Evolutionary conservation across 306 rosid genomes (phyloP).

Genomic region (Abrus precatorius): DNA sequence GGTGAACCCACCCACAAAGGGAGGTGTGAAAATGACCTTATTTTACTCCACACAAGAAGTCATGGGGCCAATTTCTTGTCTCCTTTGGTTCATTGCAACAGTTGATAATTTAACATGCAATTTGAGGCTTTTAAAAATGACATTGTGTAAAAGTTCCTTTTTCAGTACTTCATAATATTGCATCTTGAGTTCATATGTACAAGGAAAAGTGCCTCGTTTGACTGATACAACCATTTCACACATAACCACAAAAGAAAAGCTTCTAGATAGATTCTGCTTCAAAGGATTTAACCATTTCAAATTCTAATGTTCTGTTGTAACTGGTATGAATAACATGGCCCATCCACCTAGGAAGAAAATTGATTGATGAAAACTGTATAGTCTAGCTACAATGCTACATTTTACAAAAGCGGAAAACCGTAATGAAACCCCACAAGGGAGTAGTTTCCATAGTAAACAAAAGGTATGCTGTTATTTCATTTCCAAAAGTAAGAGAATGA

Average conservation of each 20-base stretch:
- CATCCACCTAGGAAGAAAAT: conserved; percentile 48
- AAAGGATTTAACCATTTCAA: conserved; percentile 31
- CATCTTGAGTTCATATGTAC: conserved; percentile 22
- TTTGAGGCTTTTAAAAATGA: not conserved
- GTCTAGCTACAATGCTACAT: conserved; percentile 22
- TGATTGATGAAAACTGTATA: conserved; percentile 40
- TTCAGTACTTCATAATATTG: not conserved
- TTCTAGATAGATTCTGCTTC: conserved; percentile 4
- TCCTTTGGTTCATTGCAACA: not conserved
- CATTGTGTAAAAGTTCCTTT: not conserved
- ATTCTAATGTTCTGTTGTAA: conserved; percentile 39
- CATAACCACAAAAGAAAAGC: conserved; percentile 26
- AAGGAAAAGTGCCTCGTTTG: not conserved
- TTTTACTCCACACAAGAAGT: not conserved
- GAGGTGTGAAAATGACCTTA: not conserved
- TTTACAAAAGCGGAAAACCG: conserved; percentile 48
- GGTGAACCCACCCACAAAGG: not conserved
- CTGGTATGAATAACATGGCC: not conserved
- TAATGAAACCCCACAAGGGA: conserved; percentile 46
- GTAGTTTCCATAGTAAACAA: conserved; percentile 43
- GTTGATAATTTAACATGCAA: conserved; percentile 18
- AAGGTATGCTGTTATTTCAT: conserved; percentile 49
- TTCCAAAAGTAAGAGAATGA: conserved; percentile 40
- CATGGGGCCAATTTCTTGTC: not conserved
- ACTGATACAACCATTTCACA: not conserved